Percentiles rank a stretch among this genome's conserved stretches.
Evolutionary conservation across 2,329 filamentous ascomycete species (phyloP).

Genomic region (Paraconiothyrium sp.): DNA sequence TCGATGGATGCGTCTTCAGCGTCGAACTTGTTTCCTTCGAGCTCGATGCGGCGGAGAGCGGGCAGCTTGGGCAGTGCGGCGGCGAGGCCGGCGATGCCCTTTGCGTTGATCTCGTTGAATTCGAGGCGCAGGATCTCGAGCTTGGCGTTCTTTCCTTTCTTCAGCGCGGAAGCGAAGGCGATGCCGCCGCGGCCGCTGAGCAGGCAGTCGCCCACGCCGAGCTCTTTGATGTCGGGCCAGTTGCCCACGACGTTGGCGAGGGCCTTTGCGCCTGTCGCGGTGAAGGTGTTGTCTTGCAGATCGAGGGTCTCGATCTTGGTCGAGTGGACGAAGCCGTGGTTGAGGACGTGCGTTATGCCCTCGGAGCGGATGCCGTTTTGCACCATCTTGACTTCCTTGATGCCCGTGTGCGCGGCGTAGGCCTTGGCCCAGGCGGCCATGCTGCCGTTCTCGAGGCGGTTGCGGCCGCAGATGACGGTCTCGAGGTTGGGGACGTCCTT

Average conservation of each 20-base stretch:
- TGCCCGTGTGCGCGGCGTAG: slow-evolving; percentile 80
- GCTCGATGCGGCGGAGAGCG: slow-evolving; percentile 81
- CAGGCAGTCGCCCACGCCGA: slow-evolving; percentile 89
- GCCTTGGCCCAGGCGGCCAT: slow-evolving; percentile 95
- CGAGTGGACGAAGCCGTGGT: slow-evolving; percentile 78
- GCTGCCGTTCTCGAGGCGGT: slow-evolving; percentile 92
- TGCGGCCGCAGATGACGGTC: slow-evolving; percentile 96
- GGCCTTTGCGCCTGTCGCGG: slow-evolving; percentile 78
- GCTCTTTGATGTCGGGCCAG: slow-evolving; percentile 81
- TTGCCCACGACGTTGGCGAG: slow-evolving; percentile 76
- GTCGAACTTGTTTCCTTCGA: slow-evolving; percentile 95
- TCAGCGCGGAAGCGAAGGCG: slow-evolving; percentile 76
- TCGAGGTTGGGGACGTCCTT: slow-evolving; percentile 83
- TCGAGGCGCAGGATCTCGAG: slow-evolving; percentile 85
- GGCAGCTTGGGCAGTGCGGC: slow-evolving; percentile 76
- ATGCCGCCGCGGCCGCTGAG: slow-evolving; percentile 80
- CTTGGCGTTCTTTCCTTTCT: slow-evolving; percentile 78
- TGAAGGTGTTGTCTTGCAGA: slow-evolving; percentile 98
- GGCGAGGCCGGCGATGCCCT: slow-evolving; percentile 76
- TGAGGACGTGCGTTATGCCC: slow-evolving; percentile 83
- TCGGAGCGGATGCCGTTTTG: slow-evolving; percentile 97
- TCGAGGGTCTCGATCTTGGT: slow-evolving; percentile 78
- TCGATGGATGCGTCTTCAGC: slow-evolving; percentile 82
- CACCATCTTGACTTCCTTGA: slow-evolving; percentile 93
- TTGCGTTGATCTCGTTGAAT: slow-evolving; percentile 90